A percentile compares a stretch with the other conserved stretches of the same genome.
Conservation (phyloP, 345 rosid species). For the Dimocarpus longan region DNA sequence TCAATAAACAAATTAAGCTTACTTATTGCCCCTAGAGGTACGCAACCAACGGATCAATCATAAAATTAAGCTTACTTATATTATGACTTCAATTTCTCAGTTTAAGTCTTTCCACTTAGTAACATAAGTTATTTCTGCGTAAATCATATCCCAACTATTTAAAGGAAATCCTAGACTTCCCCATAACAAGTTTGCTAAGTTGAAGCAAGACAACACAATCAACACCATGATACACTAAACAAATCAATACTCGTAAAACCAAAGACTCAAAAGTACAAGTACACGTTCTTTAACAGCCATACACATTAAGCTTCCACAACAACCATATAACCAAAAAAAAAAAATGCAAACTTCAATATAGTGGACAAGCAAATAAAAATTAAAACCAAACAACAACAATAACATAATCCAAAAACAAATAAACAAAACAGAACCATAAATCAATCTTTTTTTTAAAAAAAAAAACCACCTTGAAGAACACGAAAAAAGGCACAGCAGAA, state of each 20-base stretch:
- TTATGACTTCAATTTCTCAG: neutral
- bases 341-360: neutral
- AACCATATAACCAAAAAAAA: neutral
- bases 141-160: neutral
- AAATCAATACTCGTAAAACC: neutral
- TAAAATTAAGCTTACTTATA: too few species aligned
- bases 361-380: too few species aligned
- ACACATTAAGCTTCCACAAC: neutral
- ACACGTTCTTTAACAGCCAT: neutral
- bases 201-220: neutral
- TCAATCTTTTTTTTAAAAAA: neutral
- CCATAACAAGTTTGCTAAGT: neutral
- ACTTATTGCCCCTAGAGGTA: neutral
- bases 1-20: too few species aligned
- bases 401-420: neutral
- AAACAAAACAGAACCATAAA: neutral
- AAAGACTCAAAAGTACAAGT: neutral
- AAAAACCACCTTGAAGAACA: constrained; percentile 76
- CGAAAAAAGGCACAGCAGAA: constrained; percentile 86
- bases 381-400: neutral
- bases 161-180: neutral
- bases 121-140: neutral
- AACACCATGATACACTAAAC: neutral
- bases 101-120: neutral
- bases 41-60: neutral